Conservation (phyloP, 179 eudicot species). For the Carnegiea gigantea region DNA sequence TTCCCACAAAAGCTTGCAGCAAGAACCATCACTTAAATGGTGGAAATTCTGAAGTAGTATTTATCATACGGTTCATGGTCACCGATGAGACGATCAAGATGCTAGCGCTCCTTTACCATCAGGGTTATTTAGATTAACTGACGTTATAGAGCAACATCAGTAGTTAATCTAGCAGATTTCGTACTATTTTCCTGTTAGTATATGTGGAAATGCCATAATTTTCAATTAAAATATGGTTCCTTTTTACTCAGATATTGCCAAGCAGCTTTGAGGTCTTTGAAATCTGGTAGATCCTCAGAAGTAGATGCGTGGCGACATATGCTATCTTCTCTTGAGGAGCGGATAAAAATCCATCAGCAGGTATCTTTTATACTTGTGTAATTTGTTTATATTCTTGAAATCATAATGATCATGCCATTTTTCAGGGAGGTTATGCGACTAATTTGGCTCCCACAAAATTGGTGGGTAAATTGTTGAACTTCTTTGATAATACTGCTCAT, state of each 20-base stretch:
- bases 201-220: neutral
- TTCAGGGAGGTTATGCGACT: slow-evolving; percentile 73
- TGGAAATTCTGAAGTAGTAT: too few relatives aligned
- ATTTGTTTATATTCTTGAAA: neutral
- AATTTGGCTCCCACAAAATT: slow-evolving; percentile 66
- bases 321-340: slow-evolving; percentile 72
- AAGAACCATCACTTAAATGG: too few relatives aligned
- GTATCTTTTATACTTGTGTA: slow-evolving; percentile 25
- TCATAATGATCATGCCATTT: slow-evolving; percentile 2
- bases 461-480: slow-evolving; percentile 66
- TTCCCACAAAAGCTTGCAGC: too few relatives aligned
- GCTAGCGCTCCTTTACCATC: neutral
- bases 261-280: slow-evolving; percentile 52
- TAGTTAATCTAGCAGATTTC: neutral
- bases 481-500: slow-evolving; percentile 79
- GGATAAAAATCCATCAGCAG: slow-evolving; percentile 71
- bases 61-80: too few relatives aligned
- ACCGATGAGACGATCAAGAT: too few relatives aligned
- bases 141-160: neutral
- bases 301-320: slow-evolving; percentile 56
- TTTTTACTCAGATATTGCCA: slow-evolving; percentile 67
- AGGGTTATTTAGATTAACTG: neutral
- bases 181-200: neutral
- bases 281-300: slow-evolving; percentile 67
- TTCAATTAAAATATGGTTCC: neutral